Evolutionary conservation across 176 grass and related monocot species (phyloP), one percentile per base, ranked within the genome.

Genomic region (Aegilops speltoides): DNA sequence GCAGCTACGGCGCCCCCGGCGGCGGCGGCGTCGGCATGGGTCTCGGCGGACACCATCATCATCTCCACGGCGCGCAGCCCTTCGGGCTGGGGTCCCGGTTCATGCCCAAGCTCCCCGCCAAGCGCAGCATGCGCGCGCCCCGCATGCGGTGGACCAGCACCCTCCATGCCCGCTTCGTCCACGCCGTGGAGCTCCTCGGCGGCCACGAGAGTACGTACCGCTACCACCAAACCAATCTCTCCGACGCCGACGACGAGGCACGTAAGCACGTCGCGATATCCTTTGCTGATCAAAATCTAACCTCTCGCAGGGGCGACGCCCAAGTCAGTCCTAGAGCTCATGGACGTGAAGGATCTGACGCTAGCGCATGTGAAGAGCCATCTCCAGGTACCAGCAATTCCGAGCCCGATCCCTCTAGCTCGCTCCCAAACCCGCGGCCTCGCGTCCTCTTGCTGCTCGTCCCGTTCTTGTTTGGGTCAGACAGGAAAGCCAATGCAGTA

Each of bases 341-440:
- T 99, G 97, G 97, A 99, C 93, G 97, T 99, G 82, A 99, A 99
- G 89, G 97, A 96, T 93, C 97, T 99, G 85, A 99, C 97, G 28
- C 94, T 99, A 84, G 97, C 97, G 74, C 97, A 99, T 95, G 97
- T 99, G 31, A 99, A 99, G 90, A 99, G 97, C 63, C 97, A 99
- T 79, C 95, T 99, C 89, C 97, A 99, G 97, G 97, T 99, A 89
- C 57, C 48, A 52, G 48, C 48, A 52, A 48, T 50, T 32, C 77
- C n/a, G 81, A 64, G 0, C 6, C 40, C 7, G 72, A 75, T 75
- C 72, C 43, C 15, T 24, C 26, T 28, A 6, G 12, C 45, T 65
- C 63, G 19, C 22, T 20, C 54, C 54, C 36, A 22, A 62, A 2
- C 41, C 23, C 26, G 2, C 15, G 7, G 20, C 11, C 28, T 12